Evolutionary conservation across 2,329 filamentous ascomycete species (phyloP), one percentile per base, ranked within the genome.

Genomic region (Aspergillus calidoustus): DNA sequence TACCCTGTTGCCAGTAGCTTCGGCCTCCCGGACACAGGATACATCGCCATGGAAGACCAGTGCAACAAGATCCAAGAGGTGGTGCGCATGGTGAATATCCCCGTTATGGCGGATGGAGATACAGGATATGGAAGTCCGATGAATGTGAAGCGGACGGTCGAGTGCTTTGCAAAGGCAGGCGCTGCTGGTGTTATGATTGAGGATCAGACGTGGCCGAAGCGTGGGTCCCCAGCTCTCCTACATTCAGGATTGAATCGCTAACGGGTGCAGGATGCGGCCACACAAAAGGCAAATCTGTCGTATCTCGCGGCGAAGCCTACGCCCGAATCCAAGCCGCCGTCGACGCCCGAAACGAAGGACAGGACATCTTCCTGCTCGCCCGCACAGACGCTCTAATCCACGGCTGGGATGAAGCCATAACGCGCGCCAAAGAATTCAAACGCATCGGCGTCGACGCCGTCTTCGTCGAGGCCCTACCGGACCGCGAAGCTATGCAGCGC

Each of bases 141-240:
- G 78, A 83, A 82, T 51, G 80, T 83, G 1, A 74, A 74, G 44
- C 65, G 80, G n/a, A 82, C 81, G 0, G 81, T 83, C 2, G 74
- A 82, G 64, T 72, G 71, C 7, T 82, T 78, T 64, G 80, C 80
- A 0, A 63, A 69, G 3, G 80, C 80, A 1, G 80, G 74, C 0
- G 74, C 74, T 1, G 75, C 75, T 3, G 75, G 76, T 0, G 61
- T 77, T 11, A 78, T 77, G 79, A 80, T 83, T 59, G 81, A 83
- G 59, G 80, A 82, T 56, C 81, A 82, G 64, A 80, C 78, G 1
- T 83, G 80, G 80, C 80, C 81, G 5, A 83, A 83, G 60, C 69
- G 81, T 82, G 59, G 64, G 75, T 8, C 19, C 13, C 31, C 22
- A 11, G 7, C 31, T 11, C 3, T 46, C 34, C 43, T 41, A 11